Base-by-base conservation (phyloP, 2,329 filamentous ascomycete genomes). In the Calonectria hawksworthii region DNA sequence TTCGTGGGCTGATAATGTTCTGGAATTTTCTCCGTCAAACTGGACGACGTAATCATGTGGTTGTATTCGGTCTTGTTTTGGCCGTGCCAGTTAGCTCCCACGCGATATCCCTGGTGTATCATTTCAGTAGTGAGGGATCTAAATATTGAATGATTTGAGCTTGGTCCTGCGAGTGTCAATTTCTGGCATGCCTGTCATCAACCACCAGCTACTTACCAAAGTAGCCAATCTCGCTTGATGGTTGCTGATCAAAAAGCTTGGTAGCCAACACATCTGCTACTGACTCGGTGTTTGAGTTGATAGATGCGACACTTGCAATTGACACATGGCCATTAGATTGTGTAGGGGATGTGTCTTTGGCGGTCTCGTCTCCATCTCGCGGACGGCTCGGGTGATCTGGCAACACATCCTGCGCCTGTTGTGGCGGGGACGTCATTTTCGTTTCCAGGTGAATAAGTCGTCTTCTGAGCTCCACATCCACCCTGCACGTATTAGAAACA, bases 131-230 rank as follows among this genome's bases (percentile, higher is more conserved):
- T 82, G 6, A 84, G 74, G 2, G 79, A 79, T 68, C 81, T 77
- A 63, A 83, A 84, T 41, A 83, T 72, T 21, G 81, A 80, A 63
- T 84, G 83, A 38, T 84, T 84, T 9, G 83, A 83, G 51, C 78
- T 83, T 16, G 83, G 75, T 3, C 82, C 82, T 83, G 9, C 18
- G 2, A 13, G 44, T 47, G 44, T 47, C 9, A 47, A 47, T 23
- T 23, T 8, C 11, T 13, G n/a, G 9, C 13, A 10, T 23, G 4
- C n/a, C 4, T 4, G 9, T 13, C 8, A 3, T 47, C 9, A 4
- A 47, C 10, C n/a, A 2, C 10, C 9, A 11, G 9, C 6, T 23
- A 2, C 44, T 75, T 68, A 81, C 80, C 80, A 71, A 82, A 82
- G 38, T 81, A 81, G 69, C 79, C 79, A 66, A 83, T 82, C 38